Conservation (phyloP, 2,329 filamentous ascomycete species). For the Microdochium trichocladiopsis region DNA sequence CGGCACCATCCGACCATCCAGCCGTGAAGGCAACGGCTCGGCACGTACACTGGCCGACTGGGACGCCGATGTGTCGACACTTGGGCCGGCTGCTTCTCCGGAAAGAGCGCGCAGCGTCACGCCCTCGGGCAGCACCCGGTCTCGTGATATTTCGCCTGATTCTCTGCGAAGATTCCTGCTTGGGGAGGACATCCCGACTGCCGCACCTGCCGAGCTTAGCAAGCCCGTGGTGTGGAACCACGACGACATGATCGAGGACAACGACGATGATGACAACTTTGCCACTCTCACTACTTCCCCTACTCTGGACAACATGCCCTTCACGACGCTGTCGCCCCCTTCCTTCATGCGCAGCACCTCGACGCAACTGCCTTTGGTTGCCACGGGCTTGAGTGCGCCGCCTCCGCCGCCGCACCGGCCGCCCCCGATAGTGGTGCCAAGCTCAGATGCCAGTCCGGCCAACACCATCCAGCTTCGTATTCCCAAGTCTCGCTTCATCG, state of each 20-base stretch:
- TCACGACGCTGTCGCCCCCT: conserved; percentile 40
- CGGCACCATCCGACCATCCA: conserved; percentile 12
- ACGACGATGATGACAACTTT: conserved; percentile 52
- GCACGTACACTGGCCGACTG: conserved; percentile 15
- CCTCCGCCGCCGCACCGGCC: conserved; percentile 3
- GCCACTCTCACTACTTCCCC: conserved; percentile 30
- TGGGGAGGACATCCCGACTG: conserved; percentile 23
- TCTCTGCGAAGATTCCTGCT: conserved; percentile 39
- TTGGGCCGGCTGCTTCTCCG: conserved; percentile 6
- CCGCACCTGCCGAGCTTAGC: conserved; percentile 16
- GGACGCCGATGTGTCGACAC: not conserved
- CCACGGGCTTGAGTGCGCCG: conserved; percentile 1
- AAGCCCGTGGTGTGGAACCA: conserved; percentile 24
- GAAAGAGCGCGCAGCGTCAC: conserved; percentile 7
- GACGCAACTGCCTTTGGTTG: not conserved
- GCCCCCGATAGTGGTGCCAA: conserved; percentile 1
- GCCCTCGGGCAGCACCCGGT: conserved; percentile 28
- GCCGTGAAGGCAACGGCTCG: conserved; percentile 17
- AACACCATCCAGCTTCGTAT: not conserved
- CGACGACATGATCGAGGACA: conserved; percentile 33
- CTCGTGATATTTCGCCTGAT: conserved; percentile 42
- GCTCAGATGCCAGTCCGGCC: not conserved
- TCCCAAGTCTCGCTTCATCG: conserved; percentile 10
- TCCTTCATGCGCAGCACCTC: not conserved
- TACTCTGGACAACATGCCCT: conserved; percentile 31